A percentile compares a stretch with the other conserved stretches of the same genome.
These are phyloP conservation scores for Schwanniomyces etchellsii DNA, from an alignment of 1,139 yeast species.

Conservation along the genomic window DNA sequence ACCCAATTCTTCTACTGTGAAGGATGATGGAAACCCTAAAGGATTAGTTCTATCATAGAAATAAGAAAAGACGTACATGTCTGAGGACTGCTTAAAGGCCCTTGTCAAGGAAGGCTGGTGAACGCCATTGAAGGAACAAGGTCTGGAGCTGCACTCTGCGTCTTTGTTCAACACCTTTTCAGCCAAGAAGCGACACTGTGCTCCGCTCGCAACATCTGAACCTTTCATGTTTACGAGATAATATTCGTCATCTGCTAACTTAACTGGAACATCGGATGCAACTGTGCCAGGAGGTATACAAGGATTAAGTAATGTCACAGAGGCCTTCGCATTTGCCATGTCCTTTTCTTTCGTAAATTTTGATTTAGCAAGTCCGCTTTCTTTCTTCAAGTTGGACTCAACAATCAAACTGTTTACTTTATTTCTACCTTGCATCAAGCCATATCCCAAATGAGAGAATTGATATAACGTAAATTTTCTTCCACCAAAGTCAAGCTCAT, in stretches of 20 bases:
- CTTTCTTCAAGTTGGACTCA: conserved; percentile 37
- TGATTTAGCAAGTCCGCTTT: conserved; percentile 18
- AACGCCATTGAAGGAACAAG: conserved; percentile 95
- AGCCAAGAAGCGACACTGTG: conserved; percentile 81
- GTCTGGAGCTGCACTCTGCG: conserved; percentile 60
- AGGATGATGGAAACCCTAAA: conserved; percentile 87
- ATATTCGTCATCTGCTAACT: conserved; percentile 38
- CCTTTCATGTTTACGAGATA: conserved; percentile 73
- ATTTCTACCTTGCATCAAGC: conserved; percentile 89
- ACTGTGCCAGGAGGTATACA: conserved; percentile 77
- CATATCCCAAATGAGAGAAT: conserved; percentile 92
- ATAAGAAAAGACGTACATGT: conserved; percentile 85
- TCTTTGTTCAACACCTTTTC: conserved; percentile 83
- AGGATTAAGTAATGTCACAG: conserved; percentile 57
- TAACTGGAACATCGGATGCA: conserved; percentile 53
- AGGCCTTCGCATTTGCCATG: conserved; percentile 32
- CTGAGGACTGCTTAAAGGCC: conserved; percentile 65
- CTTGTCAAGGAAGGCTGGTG: conserved; percentile 88
- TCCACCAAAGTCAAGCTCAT: conserved; percentile 73
- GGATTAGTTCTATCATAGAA: conserved; percentile 94
- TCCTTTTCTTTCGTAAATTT: conserved; percentile 31
- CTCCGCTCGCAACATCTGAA: conserved; percentile 43
- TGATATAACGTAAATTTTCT: conserved; percentile 82
- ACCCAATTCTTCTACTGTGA: conserved; percentile 75
- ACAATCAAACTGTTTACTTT: conserved; percentile 64